Evolutionary conservation across 331 rosid genomes (phyloP), one percentile per base, ranked within the genome.

Genomic region (Cydonia oblonga): DNA sequence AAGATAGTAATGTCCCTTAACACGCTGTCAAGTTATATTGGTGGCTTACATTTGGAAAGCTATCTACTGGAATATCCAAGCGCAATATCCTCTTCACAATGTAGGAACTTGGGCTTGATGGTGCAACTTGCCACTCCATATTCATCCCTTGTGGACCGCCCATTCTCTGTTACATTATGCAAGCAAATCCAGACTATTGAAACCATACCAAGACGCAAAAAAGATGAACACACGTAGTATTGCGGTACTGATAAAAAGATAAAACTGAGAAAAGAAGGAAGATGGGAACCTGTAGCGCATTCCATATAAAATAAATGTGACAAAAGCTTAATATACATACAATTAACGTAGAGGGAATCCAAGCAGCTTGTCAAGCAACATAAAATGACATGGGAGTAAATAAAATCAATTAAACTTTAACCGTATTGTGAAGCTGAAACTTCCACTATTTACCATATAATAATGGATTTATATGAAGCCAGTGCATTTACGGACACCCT

Each of bases 81-180:
- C 97, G 95, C 84, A 93, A 57, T 66, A 93, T 86, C 84, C 86
- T 91, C 96, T 89, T 93, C 72, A 91, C 97, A 56, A 69, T 73
- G 65, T 81, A 87, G 79, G 92, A 85, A 84, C 84, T 87, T 40
- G 93, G 88, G 83, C 85, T 84, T 76, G 79, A 80, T 58, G 98
- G 85, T 74, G 95, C 38, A n/a, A 86, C 78, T 82, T 93, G 96
- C 95, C 92, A 90, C 73, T 90, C 97, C 88, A 90, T 78, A 61
- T 81, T 91, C 87, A 84, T 84, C 73, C 92, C 92, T 33, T 80
- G 93, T 29, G 75, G 82, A 74, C 96, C 95, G 64, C 88, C 79
- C 59, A 88, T 66, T 76, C 88, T 77, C 93, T 92, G 88, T 52
- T 69, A 81, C 30, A 83, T 72, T 15, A 80, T 57, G 59, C 75